Conservation (phyloP, 192 early-diverging fungal genomes). For the Gonapodya sp. region DNA sequence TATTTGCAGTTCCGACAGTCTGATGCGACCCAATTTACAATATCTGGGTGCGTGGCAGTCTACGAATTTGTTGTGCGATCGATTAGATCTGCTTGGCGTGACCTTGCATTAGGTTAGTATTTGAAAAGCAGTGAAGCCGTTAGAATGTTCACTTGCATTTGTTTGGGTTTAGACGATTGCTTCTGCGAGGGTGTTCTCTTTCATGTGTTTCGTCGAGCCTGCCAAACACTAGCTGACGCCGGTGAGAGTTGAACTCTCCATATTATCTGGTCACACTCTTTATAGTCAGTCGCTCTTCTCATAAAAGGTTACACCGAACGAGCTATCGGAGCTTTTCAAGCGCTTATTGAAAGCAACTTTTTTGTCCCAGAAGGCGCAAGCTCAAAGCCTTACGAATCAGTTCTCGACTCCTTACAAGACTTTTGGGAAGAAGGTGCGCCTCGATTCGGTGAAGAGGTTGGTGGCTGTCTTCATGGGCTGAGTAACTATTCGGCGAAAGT, state of each 20-base stretch:
- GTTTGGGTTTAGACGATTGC: too few relatives aligned
- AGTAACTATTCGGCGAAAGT: too few relatives aligned
- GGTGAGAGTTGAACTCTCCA: background rate
- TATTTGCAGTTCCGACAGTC: background rate
- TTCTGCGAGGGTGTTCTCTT: background rate
- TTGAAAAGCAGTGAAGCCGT: background rate
- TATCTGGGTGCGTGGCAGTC: background rate
- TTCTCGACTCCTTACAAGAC: conserved; percentile 3
- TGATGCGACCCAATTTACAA: background rate
- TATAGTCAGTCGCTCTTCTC: background rate
- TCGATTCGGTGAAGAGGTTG: background rate
- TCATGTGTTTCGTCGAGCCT: background rate
- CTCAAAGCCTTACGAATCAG: background rate
- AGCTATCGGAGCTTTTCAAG: conserved; percentile 5
- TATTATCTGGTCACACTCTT: background rate
- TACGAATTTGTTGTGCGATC: too few relatives aligned
- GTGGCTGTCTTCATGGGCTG: too few relatives aligned
- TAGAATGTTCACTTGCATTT: background rate
- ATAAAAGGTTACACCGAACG: background rate
- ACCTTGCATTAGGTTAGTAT: too few relatives aligned
- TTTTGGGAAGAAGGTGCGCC: background rate
- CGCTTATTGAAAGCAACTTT: background rate
- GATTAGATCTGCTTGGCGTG: too few relatives aligned
- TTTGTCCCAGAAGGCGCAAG: background rate
- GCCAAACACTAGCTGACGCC: background rate